Percentiles rank a stretch among this genome's conserved stretches.
Conservation (phyloP, 441 rosid genomes). For the Pelargonium cotyledonis region DNA sequence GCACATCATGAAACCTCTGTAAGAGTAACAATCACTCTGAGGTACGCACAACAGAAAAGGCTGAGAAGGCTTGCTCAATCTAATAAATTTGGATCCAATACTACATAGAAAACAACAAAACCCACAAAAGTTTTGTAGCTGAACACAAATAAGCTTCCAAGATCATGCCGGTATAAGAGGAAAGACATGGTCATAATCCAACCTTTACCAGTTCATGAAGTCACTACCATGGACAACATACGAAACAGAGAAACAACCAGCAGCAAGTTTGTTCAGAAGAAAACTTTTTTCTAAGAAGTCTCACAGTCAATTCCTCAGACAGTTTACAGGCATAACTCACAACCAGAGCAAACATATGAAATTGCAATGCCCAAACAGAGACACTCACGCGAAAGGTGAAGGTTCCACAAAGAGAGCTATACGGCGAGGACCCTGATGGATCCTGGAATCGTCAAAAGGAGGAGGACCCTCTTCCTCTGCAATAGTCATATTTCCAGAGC, state of each 20-base stretch:
- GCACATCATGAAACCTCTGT: no score
- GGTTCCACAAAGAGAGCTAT: constrained; percentile 97
- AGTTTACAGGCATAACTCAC: neutral
- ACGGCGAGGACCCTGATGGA: constrained; percentile 55
- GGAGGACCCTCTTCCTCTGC: constrained; percentile 48
- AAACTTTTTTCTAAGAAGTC: no score
- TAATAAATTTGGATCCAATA: no score
- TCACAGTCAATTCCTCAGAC: no score
- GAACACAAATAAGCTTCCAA: neutral
- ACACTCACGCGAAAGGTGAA: constrained; percentile 89
- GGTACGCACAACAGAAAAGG: no score
- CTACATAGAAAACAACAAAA: neutral
- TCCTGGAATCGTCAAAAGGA: constrained; percentile 45
- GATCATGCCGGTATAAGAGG: neutral
- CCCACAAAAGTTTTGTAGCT: neutral
- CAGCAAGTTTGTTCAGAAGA: no score
- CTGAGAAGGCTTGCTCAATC: no score
- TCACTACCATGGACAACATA: no score
- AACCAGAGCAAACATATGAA: constrained; percentile 1
- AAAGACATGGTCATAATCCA: neutral
- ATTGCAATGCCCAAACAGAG: neutral
- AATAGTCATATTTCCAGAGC: constrained; percentile 45
- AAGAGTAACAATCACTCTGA: no score
- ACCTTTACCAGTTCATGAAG: no score
- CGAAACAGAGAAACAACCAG: no score